These are phyloP conservation scores for Abelmoschus esculentus DNA, from an alignment of 345 rosid genomes.

Conservation along the genomic window DNA sequence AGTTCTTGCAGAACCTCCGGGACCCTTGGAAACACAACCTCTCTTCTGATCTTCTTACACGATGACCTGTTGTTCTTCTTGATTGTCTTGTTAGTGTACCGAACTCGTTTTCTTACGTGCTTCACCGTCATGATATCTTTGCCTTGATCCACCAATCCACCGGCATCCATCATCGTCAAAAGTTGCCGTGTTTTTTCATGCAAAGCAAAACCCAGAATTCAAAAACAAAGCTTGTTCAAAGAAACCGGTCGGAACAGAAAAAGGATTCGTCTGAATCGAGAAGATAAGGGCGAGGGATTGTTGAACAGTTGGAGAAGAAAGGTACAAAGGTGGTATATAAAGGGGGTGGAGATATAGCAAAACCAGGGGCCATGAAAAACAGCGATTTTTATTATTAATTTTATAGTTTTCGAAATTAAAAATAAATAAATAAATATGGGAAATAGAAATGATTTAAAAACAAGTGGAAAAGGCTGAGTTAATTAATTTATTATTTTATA, in stretches of 20 bases:
- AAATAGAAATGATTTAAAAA: neutral
- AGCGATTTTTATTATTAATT: neutral
- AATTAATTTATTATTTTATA: neutral
- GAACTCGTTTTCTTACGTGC: slow-evolving; percentile 24
- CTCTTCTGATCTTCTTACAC: neutral
- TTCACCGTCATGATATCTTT: slow-evolving; percentile 8
- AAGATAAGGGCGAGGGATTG: neutral
- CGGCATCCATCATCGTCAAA: slow-evolving; percentile 23
- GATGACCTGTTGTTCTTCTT: slow-evolving; percentile 24
- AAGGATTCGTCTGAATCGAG: neutral
- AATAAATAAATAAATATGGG: neutral
- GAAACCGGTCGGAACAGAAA: neutral
- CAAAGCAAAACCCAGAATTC: neutral
- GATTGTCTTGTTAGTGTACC: slow-evolving; percentile 22
- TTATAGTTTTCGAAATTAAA: neutral
- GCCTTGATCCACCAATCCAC: slow-evolving; percentile 29
- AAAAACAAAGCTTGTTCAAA: neutral
- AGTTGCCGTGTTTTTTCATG: neutral
- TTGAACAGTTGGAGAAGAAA: neutral
- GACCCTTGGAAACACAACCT: neutral
- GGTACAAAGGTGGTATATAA: slow-evolving; percentile 1
- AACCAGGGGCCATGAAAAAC: slow-evolving; percentile 49
- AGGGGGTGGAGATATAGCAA: slow-evolving; percentile 20
- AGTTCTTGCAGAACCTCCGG: slow-evolving; percentile 38
- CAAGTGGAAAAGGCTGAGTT: neutral